These are phyloP conservation scores for Suhomyces prunicola DNA, from an alignment of 805 yeast genomes.

Conservation along the genomic window DNA sequence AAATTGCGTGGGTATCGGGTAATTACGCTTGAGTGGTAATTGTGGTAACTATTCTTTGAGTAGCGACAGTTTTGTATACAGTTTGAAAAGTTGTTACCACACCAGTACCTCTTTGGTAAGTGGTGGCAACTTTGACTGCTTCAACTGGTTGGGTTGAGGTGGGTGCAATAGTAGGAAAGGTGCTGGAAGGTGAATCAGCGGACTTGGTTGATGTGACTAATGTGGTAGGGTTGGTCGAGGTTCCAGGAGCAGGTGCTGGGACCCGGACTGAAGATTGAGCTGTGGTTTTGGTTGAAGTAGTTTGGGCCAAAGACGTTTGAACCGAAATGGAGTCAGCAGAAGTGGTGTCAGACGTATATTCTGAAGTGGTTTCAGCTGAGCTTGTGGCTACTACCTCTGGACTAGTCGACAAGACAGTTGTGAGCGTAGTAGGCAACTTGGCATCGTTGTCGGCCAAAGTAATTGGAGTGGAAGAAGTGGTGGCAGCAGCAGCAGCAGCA, in stretches of 20 bases:
- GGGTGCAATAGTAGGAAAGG: neutral
- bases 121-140: neutral
- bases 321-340: constrained; percentile 2
- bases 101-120: neutral
- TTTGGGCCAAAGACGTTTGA: neutral
- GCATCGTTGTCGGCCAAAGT: neutral
- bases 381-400: neutral
- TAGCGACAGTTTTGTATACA: constrained; percentile 5
- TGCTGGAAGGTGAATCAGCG: constrained; percentile 1
- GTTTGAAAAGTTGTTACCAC: constrained; percentile 2
- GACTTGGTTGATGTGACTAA: neutral
- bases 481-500: constrained; percentile 2
- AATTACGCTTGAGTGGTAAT: neutral
- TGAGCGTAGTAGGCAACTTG: constrained; percentile 7
- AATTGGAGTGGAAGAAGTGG: constrained; percentile 2
- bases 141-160: neutral
- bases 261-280: neutral
- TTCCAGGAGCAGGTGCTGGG: neutral
- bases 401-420: constrained; percentile 9
- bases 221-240: neutral
- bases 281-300: constrained; percentile 1
- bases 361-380: neutral
- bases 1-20: neutral
- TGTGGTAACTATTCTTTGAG: constrained; percentile 3
- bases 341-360: constrained; percentile 1